These are phyloP conservation scores for Tremellales sp. DNA, from an alignment of 1,284 basidiomycete species.

Conservation along the genomic window DNA sequence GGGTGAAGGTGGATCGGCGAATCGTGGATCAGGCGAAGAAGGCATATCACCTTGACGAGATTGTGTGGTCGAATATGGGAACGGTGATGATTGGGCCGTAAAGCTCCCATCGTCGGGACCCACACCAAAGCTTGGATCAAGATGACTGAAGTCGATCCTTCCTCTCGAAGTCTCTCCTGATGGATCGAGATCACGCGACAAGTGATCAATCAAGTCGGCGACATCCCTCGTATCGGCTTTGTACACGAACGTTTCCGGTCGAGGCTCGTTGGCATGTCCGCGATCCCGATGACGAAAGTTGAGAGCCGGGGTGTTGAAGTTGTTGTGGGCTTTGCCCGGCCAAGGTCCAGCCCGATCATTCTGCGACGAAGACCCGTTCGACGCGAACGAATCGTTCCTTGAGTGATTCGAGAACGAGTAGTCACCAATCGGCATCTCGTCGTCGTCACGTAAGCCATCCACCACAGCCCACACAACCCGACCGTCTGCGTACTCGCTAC, in stretches of 20 bases:
- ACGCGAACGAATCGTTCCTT: neutral
- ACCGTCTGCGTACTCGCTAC: conserved; percentile 43
- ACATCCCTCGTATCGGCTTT: conserved; percentile 39
- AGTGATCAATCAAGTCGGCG: conserved; percentile 43
- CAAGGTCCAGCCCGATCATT: conserved; percentile 2
- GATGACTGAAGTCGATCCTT: conserved; percentile 35
- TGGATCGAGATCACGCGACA: conserved; percentile 28
- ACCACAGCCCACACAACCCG: conserved; percentile 43
- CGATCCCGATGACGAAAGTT: conserved; percentile 18
- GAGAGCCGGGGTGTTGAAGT: conserved; percentile 2
- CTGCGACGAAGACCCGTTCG: neutral
- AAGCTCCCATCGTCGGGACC: conserved; percentile 6
- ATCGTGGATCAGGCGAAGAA: conserved; percentile 16
- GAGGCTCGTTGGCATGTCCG: neutral
- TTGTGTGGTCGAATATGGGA: neutral
- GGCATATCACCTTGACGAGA: neutral
- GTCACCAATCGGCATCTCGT: conserved; percentile 2
- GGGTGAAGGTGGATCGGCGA: conserved; percentile 29
- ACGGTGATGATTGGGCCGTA: conserved; percentile 1
- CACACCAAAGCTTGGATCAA: neutral
- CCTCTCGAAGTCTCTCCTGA: conserved; percentile 36
- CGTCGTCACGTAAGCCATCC: conserved; percentile 28
- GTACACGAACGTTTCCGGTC: conserved; percentile 37
- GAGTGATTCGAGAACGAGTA: conserved; percentile 6
- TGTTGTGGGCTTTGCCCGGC: neutral